Conservation (phyloP, 1,284 basidiomycete species). For the Mycena citricolor region DNA sequence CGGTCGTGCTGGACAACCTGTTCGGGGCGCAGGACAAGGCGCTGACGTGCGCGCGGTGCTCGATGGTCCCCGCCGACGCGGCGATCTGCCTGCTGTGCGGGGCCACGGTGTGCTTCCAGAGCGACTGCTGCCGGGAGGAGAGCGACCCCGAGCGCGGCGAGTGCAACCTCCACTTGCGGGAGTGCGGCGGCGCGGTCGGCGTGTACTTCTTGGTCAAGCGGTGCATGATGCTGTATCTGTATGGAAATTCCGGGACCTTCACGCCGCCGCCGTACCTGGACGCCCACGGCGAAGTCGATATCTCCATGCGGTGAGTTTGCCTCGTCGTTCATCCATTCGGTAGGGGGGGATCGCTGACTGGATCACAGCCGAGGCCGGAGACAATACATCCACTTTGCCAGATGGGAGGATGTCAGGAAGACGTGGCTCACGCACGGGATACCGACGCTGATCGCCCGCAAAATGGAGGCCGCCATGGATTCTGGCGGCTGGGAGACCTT, state of each 20-base stretch:
- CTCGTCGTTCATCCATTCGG: background rate
- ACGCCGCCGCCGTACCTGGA: slow-evolving; percentile 91
- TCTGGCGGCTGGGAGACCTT: slow-evolving; percentile 92
- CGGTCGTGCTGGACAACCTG: slow-evolving; percentile 80
- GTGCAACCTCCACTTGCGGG: slow-evolving; percentile 93
- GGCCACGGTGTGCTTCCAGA: slow-evolving; percentile 85
- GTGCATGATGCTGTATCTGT: slow-evolving; percentile 91
- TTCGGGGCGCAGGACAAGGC: slow-evolving; percentile 71
- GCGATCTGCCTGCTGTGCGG: slow-evolving; percentile 95
- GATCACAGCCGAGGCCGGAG: slow-evolving; percentile 73
- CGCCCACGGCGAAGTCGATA: slow-evolving; percentile 91
- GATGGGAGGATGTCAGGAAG: slow-evolving; percentile 92
- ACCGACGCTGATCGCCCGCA: slow-evolving; percentile 87
- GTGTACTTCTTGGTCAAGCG: slow-evolving; percentile 92
- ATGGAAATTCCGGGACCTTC: slow-evolving; percentile 88
- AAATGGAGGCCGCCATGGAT: slow-evolving; percentile 87
- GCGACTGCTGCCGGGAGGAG: slow-evolving; percentile 84
- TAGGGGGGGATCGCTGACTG: background rate
- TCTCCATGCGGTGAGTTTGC: slow-evolving; percentile 78
- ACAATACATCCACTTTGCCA: slow-evolving; percentile 82
- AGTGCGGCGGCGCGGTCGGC: slow-evolving; percentile 87
- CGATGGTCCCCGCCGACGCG: slow-evolving; percentile 79
- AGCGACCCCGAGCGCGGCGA: slow-evolving; percentile 63
- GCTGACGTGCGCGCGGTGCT: slow-evolving; percentile 77
- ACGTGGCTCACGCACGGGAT: slow-evolving; percentile 90